Evolutionary conservation across 441 rosid genomes (phyloP).

Genomic region (Breynia disticha): DNA sequence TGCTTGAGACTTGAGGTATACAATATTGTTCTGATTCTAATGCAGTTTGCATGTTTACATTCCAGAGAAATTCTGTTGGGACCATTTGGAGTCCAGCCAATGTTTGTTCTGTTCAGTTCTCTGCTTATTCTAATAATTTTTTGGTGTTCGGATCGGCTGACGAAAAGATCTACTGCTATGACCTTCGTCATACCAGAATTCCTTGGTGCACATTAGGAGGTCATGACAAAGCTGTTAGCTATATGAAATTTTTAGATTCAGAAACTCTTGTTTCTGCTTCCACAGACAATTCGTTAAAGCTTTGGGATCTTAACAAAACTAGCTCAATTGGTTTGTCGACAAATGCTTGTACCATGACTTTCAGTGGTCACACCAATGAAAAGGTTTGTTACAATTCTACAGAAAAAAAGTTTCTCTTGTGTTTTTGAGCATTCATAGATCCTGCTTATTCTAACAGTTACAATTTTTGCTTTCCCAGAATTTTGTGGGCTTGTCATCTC

Average conservation of each 20-base stretch:
- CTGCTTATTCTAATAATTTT: conserved; percentile 44
- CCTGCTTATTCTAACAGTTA: conserved; percentile 12
- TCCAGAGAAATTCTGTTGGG: conserved; percentile 52
- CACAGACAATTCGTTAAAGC: conserved; percentile 75
- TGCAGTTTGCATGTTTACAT: not conserved
- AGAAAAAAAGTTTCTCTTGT: not conserved
- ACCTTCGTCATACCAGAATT: conserved; percentile 56
- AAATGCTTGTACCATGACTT: conserved; percentile 49
- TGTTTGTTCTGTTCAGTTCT: conserved; percentile 70
- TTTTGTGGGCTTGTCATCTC: conserved; percentile 67
- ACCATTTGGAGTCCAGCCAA: conserved; percentile 64
- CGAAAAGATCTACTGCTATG: conserved; percentile 64
- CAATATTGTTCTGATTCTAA: too few relatives aligned
- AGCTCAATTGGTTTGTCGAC: conserved; percentile 34
- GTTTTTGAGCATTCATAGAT: conserved; percentile 7
- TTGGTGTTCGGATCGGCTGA: conserved; percentile 75
- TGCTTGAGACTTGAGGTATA: not conserved
- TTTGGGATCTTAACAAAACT: conserved; percentile 63
- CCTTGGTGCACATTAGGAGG: conserved; percentile 68
- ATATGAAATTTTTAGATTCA: conserved; percentile 70
- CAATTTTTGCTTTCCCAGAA: conserved; percentile 37
- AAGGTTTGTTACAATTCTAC: conserved; percentile 34
- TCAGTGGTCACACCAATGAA: conserved; percentile 62
- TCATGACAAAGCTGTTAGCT: conserved; percentile 77
- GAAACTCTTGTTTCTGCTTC: conserved; percentile 74